phyloP scores from a whole-genome alignment of 345 rosid genomes.

The Nephelium lappaceum region DNA sequence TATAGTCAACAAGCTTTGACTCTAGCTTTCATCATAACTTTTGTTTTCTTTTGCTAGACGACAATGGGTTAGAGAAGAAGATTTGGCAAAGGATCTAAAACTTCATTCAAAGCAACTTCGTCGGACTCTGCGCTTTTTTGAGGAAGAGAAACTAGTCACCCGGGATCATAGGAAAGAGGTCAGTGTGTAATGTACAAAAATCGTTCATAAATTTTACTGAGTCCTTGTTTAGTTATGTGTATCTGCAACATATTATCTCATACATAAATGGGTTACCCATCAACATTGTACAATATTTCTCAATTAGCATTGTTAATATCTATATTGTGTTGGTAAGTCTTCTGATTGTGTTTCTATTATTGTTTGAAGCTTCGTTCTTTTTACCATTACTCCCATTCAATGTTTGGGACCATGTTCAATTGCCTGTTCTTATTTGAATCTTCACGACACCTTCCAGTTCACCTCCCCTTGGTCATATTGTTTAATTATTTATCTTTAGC shows the following conservation, averaged over 20 bases:
- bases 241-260: background rate
- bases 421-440: background rate
- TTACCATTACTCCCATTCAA: background rate
- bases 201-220: background rate
- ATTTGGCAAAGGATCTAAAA: conserved; percentile 85
- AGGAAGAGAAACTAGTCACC: conserved; percentile 77
- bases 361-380: background rate
- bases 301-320: background rate
- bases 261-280: background rate
- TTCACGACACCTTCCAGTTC: background rate
- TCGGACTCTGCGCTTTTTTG: conserved; percentile 65
- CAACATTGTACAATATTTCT: background rate
- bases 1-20: background rate
- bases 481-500: background rate
- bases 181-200: conserved; percentile 12
- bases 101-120: conserved; percentile 82
- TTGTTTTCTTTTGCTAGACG: conserved; percentile 42
- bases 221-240: background rate
- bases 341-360: no score
- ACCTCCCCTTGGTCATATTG: background rate
- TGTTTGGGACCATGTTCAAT: background rate
- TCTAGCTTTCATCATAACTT: background rate
- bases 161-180: conserved; percentile 92
- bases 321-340: background rate
- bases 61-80: conserved; percentile 97